Conservation (phyloP, 495 filamentous ascomycete species). For the Xylaria acuta region DNA sequence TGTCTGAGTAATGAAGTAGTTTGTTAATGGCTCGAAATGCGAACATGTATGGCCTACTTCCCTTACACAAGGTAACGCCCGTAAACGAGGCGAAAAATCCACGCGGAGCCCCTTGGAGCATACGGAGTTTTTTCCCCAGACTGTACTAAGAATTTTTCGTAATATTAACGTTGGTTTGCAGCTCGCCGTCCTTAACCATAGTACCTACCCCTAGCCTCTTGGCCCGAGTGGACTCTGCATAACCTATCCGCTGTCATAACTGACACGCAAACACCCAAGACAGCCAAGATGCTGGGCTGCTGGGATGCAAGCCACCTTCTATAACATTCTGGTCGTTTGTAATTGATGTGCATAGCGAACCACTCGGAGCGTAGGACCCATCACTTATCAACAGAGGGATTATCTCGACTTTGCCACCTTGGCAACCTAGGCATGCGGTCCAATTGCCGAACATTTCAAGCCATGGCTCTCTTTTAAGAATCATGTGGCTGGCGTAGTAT, state of each 20-base stretch:
- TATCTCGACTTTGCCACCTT: conserved; percentile 35
- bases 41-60: background rate
- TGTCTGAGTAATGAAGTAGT: background rate
- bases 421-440: conserved; percentile 24
- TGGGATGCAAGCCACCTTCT: conserved; percentile 12
- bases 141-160: background rate
- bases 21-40: background rate
- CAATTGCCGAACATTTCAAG: conserved; percentile 11
- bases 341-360: conserved; percentile 13
- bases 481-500: conserved; percentile 24
- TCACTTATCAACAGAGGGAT: conserved; percentile 24
- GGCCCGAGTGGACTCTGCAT: conserved; percentile 21
- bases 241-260: conserved; percentile 16
- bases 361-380: conserved; percentile 2
- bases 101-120: background rate
- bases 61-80: background rate
- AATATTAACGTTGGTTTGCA: conserved; percentile 4
- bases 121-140: background rate
- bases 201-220: background rate
- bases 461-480: conserved; percentile 6
- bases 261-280: conserved; percentile 15
- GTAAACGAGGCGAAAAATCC: background rate
- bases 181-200: conserved; percentile 16
- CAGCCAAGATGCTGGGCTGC: conserved; percentile 19
- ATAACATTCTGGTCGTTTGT: conserved; percentile 13